phyloP scores from a whole-genome alignment of 352 stramenopile genomes.

The Phytophthora agathidicida region DNA sequence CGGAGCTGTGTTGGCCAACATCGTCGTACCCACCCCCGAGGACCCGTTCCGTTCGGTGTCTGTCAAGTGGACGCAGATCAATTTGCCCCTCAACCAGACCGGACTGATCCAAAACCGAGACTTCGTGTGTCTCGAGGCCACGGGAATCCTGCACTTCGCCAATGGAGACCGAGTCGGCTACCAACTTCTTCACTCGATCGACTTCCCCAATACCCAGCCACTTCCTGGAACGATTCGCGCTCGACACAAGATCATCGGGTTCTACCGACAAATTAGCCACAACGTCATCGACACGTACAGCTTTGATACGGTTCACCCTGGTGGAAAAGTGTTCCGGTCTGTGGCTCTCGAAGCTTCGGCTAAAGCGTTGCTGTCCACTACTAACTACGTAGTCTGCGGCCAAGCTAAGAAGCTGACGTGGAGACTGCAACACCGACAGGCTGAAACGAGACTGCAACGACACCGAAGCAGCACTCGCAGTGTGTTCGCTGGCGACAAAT shows the following conservation, averaged over 20 bases:
- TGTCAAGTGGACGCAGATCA: conserved; percentile 53
- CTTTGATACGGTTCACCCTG: conserved; percentile 30
- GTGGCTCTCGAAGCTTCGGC: conserved; percentile 29
- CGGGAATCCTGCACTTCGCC: conserved; percentile 41
- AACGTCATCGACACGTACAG: conserved; percentile 52
- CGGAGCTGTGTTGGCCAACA: conserved; percentile 41
- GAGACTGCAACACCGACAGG: conserved; percentile 33
- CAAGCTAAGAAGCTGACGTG: conserved; percentile 47
- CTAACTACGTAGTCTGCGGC: conserved; percentile 45
- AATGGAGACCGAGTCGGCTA: conserved; percentile 58
- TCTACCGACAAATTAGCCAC: conserved; percentile 40
- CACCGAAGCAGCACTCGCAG: conserved; percentile 13
- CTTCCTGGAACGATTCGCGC: conserved; percentile 37
- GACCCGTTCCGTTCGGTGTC: conserved; percentile 51
- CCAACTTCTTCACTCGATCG: conserved; percentile 60
- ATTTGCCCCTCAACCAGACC: conserved; percentile 33
- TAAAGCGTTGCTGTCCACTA: conserved; percentile 36
- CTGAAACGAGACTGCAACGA: conserved; percentile 13
- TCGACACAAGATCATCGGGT: conserved; percentile 46
- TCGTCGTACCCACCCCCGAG: conserved; percentile 32
- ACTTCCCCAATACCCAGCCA: conserved; percentile 34
- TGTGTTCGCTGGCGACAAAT: neutral
- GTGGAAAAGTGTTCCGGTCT: conserved; percentile 28
- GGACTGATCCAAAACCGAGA: conserved; percentile 60
- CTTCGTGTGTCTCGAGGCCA: conserved; percentile 59